Conservation (phyloP, 2,329 filamentous ascomycete species). For the Lojkania enalia region DNA sequence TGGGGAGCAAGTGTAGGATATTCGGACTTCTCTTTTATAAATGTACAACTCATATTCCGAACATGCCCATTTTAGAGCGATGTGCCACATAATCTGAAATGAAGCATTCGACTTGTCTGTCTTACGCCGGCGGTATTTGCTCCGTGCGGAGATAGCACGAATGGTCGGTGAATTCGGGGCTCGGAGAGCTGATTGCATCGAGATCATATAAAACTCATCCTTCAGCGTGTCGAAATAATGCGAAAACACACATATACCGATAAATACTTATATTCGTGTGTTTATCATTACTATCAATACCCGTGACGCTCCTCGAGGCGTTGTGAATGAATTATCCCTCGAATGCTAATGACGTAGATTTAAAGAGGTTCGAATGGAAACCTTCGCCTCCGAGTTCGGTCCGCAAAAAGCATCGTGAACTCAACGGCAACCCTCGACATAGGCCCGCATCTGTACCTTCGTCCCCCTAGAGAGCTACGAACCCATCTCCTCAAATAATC, state of each 20-base stretch:
- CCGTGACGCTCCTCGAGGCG: too few species aligned
- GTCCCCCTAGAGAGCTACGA: background rate
- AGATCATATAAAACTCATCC: too few species aligned
- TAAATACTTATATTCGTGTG: background rate
- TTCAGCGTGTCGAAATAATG: too few species aligned
- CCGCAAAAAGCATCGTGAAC: conserved; percentile 1
- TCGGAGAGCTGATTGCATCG: too few species aligned
- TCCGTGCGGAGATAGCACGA: conserved; percentile 1
- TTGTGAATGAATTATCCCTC: background rate
- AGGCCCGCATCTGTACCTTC: background rate
- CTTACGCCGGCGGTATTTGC: background rate
- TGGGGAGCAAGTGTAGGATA: background rate
- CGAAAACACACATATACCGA: background rate
- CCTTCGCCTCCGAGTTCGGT: conserved; percentile 1
- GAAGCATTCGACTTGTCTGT: background rate
- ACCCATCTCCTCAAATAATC: background rate
- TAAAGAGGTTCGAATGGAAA: background rate
- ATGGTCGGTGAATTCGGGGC: too few species aligned
- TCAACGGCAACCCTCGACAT: background rate
- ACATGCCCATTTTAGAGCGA: too few species aligned
- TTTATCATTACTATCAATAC: too few species aligned
- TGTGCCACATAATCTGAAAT: background rate
- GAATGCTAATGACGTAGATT: background rate
- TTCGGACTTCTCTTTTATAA: background rate
- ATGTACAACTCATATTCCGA: too few species aligned